Evolutionary conservation across 495 filamentous ascomycete genomes (phyloP).

Genomic region (Xylaria castorea): DNA sequence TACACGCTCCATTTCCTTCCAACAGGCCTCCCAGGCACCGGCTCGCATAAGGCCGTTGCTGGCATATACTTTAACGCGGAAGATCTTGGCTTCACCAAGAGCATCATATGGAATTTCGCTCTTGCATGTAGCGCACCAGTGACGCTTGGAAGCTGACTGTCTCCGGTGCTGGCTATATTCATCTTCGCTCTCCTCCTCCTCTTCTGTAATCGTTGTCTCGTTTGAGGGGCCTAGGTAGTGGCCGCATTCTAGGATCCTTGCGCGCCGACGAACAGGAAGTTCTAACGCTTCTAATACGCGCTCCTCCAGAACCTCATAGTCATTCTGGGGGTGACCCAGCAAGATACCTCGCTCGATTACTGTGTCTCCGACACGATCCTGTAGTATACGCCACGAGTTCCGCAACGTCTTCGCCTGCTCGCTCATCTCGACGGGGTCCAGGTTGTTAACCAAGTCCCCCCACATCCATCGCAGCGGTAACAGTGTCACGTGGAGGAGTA

Average conservation of each 20-base stretch:
- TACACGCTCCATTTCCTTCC: slow-evolving; percentile 96
- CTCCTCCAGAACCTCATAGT: slow-evolving; percentile 92
- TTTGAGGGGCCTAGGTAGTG: slow-evolving; percentile 66
- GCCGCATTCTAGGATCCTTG: slow-evolving; percentile 78
- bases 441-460: slow-evolving; percentile 58
- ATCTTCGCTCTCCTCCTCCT: slow-evolving; percentile 58
- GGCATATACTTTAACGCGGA: slow-evolving; percentile 88
- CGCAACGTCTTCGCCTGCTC: slow-evolving; percentile 63
- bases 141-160: slow-evolving; percentile 47
- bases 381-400: slow-evolving; percentile 75
- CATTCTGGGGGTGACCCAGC: slow-evolving; percentile 85
- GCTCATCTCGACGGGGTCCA: slow-evolving; percentile 54
- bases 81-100: slow-evolving; percentile 61
- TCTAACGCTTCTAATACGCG: slow-evolving; percentile 87
- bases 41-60: slow-evolving; percentile 92
- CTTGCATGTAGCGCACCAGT: slow-evolving; percentile 68
- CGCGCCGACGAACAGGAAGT: slow-evolving; percentile 64
- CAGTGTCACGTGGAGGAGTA: slow-evolving; percentile 86
- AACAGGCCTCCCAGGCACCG: slow-evolving; percentile 90
- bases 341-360: slow-evolving; percentile 85
- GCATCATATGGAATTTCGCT: slow-evolving; percentile 57
- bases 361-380: slow-evolving; percentile 77
- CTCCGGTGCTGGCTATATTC: slow-evolving; percentile 47
- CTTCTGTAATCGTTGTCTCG: slow-evolving; percentile 50
- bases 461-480: slow-evolving; percentile 76